A percentile compares a stretch with the other conserved stretches of the same genome.
These are phyloP conservation scores for Candida piceae DNA, from an alignment of 805 yeast genomes.

Conservation along the genomic window DNA sequence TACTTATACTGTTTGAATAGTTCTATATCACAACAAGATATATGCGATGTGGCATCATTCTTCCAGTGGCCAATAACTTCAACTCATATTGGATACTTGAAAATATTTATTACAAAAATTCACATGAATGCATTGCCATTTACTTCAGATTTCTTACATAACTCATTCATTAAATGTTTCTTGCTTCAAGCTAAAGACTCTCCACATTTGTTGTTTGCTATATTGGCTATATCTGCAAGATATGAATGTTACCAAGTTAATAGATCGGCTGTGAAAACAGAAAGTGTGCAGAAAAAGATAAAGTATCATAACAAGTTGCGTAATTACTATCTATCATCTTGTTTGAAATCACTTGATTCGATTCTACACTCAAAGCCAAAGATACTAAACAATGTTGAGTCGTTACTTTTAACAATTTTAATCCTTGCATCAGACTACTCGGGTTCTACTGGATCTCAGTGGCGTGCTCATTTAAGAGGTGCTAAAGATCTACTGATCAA, in stretches of 20 bases:
- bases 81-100: slow-evolving; percentile 29
- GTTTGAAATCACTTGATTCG: slow-evolving; percentile 56
- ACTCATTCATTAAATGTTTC: slow-evolving; percentile 30
- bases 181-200: slow-evolving; percentile 38
- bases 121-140: slow-evolving; percentile 33
- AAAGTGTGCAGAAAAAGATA: slow-evolving; percentile 12
- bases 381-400: slow-evolving; percentile 56
- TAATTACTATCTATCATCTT: slow-evolving; percentile 59
- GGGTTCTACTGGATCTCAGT: slow-evolving; percentile 49
- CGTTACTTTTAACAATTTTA: slow-evolving; percentile 62
- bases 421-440: slow-evolving; percentile 64
- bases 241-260: slow-evolving; percentile 32
- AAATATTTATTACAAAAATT: slow-evolving; percentile 30
- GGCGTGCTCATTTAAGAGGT: slow-evolving; percentile 67
- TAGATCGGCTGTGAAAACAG: slow-evolving; percentile 15
- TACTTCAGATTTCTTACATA: slow-evolving; percentile 29
- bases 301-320: slow-evolving; percentile 51
- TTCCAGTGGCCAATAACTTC: slow-evolving; percentile 29
- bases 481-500: slow-evolving; percentile 60
- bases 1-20: slow-evolving; percentile 25
- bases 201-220: slow-evolving; percentile 62
- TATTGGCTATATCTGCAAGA: slow-evolving; percentile 69
- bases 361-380: slow-evolving; percentile 37
- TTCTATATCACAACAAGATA: slow-evolving; percentile 23
- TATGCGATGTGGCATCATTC: slow-evolving; percentile 24